These are phyloP conservation scores for Podospora australis DNA, from an alignment of 495 filamentous ascomycete species.

Conservation along the genomic window DNA sequence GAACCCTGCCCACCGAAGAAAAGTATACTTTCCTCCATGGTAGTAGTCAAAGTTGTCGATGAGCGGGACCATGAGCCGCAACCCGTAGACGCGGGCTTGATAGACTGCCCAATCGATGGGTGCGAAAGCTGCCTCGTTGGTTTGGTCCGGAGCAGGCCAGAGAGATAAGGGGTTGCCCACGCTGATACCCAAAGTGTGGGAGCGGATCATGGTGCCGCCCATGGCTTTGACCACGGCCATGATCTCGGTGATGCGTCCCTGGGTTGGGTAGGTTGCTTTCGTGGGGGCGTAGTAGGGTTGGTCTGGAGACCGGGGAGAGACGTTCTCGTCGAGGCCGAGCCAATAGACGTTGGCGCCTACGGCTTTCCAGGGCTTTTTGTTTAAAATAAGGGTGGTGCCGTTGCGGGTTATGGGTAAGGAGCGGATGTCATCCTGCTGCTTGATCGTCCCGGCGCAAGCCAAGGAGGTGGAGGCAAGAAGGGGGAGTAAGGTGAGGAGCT, in stretches of 20 bases:
- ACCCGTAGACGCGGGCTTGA: conserved; percentile 44
- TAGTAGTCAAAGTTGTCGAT: conserved; percentile 50
- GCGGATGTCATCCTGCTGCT: too few relatives aligned
- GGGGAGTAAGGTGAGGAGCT: too few relatives aligned
- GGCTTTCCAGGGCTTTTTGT: conserved; percentile 42
- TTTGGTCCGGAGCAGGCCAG: conserved; percentile 36
- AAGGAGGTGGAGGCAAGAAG: too few relatives aligned
- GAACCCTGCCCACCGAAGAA: conserved; percentile 47
- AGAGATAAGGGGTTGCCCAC: conserved; percentile 48
- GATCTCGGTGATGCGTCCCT: conserved; percentile 46
- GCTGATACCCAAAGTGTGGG: conserved; percentile 50
- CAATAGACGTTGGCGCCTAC: conserved; percentile 52
- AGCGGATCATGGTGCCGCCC: conserved; percentile 46
- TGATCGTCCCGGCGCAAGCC: too few relatives aligned
- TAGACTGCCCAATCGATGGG: conserved; percentile 50
- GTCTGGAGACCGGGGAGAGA: conserved; percentile 40
- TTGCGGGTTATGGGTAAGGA: conserved; percentile 28
- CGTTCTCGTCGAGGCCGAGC: conserved; percentile 54
- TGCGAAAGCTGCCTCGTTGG: conserved; percentile 45
- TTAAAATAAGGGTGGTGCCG: conserved; percentile 35
- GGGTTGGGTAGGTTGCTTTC: conserved; percentile 48
- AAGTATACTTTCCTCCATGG: conserved; percentile 53
- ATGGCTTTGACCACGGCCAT: conserved; percentile 47
- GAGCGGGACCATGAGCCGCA: conserved; percentile 45
- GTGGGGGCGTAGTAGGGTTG: conserved; percentile 44